Base-by-base conservation (phyloP, 352 stramenopile species). In the Phytophthora hibernalis region DNA sequence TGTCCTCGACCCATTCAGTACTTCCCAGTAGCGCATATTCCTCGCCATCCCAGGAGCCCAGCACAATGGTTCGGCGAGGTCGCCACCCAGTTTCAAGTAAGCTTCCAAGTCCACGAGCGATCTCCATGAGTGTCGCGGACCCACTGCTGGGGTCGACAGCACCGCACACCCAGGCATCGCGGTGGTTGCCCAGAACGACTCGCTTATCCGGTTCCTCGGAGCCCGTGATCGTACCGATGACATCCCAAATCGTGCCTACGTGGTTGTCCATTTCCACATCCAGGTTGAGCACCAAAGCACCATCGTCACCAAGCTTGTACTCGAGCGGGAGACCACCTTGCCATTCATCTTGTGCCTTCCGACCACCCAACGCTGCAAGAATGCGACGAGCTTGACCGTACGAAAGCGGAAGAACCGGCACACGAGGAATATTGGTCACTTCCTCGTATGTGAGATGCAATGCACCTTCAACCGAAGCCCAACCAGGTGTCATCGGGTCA, bases 131-230 rank as follows among this genome's bases (percentile, higher is more conserved):
- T 9, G 70, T 48, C 1, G 82, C 71, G 5, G 85, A 92, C 4
- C 83, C 87, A 20, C 65, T 86, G 60, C 85, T 89, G 3, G 85
- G 87, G 65, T 93, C 86, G 2, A 79, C 77, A 3, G 83, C 87
- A 16, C 85, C 87, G 52, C 85, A 92, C 2, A 93, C 79, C 87
- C 87, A 95, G 2, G 85, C 87, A 61, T 95, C 87, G 10, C 87
- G 72, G 54, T 95, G 87, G 67, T 93, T 95, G 20, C 85, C 81
- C 5, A 92, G 49, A n/a, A 93, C 43, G 0, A 92, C 72, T 1
- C 22, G 49, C 15, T 89, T 70, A 20, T 92, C 83, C 0, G 83
- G 70, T 15, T 81, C 62, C 7, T 70, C 61, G 0, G 47, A 38
- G 13, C 82, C 87, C 9, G 86, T 62, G 57, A 97, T 92, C 74